Evolutionary conservation across 164 flowering plant species (phyloP).

Genomic region (Umbellularia californica): DNA sequence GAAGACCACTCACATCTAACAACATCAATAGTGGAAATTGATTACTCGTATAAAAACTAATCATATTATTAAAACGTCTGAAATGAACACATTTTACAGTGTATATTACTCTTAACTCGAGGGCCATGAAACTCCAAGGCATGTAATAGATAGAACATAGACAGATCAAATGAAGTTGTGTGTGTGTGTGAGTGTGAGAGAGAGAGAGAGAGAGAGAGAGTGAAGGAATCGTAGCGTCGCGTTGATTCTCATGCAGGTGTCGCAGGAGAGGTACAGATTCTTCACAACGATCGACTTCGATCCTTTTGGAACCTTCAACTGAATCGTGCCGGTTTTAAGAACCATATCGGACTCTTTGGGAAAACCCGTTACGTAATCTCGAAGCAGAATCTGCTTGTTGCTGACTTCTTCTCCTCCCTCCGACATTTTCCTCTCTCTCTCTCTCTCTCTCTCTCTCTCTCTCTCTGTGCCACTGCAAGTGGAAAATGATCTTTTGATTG

Average conservation of each 20-base stretch:
- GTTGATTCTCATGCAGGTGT: slow-evolving; percentile 18
- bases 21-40: too few species aligned
- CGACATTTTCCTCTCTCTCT: neutral
- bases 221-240: slow-evolving; percentile 15
- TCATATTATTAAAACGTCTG: too few species aligned
- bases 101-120: too few species aligned
- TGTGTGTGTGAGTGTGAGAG: too few species aligned
- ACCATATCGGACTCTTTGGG: slow-evolving; percentile 34
- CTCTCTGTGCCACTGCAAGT: too few species aligned
- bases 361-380: slow-evolving; percentile 22
- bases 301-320: slow-evolving; percentile 22
- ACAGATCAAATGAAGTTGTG: too few species aligned
- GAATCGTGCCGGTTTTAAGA: slow-evolving; percentile 3
- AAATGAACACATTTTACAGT: accelerated
- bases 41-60: too few species aligned
- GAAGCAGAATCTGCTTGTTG: slow-evolving; percentile 30
- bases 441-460: too few species aligned
- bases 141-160: too few species aligned
- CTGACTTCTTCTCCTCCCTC: slow-evolving; percentile 10
- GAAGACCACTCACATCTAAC: too few species aligned
- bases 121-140: too few species aligned
- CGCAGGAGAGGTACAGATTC: slow-evolving; percentile 32
- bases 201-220: slow-evolving; percentile 2
- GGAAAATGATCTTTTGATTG: too few species aligned
- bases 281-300: slow-evolving; percentile 19